Base-by-base conservation (phyloP, 345 rosid genomes). In the Linum lewisii region DNA sequence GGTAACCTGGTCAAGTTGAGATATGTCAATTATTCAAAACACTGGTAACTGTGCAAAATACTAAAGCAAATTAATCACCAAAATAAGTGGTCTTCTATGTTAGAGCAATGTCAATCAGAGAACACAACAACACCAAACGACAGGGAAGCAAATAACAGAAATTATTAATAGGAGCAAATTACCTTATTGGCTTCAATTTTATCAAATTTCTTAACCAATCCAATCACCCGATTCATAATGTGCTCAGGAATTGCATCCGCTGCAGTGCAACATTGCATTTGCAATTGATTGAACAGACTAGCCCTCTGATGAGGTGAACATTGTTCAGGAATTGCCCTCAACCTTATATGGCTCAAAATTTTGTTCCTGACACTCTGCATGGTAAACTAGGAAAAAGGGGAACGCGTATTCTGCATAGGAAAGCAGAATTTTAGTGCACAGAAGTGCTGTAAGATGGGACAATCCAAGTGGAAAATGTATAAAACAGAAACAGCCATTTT, bases 161-260 rank as follows among this genome's bases (percentile, higher is more conserved):
- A 24, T 42, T 20, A 0, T 32, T 22, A 60, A 10, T 19, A 56
- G 36, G 22, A 24, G 32, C 13, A 21, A 36, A 63, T 22, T 51
- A 81, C 86, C 90, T 81, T 84, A 47, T 59, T 52, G 59, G 81
- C 75, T 58, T 84, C 86, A 32, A 74, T 69, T 66, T 68, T 84
- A 60, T 79, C 82, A 6, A 76, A 76, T 59, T 79, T 79, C 78
- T 82, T 84, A 57, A 84, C 85, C 59, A 81, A 58, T 51, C 59
- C 72, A 47, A 78, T 62, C 53, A 78, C 87, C 55, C 66, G 74
- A 23, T 73, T 77, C 74, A 63, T 66, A 32, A 79, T 62, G 59
- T 78, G 73, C 58, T 68, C 83, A 23, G 66, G 72, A 62, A 58
- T 56, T 24, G 63, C 21, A 25, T 50, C 63, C 0, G 71, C 29